Evolutionary conservation across 1,284 basidiomycete species (phyloP).

Genomic region (Tilletia horrida): DNA sequence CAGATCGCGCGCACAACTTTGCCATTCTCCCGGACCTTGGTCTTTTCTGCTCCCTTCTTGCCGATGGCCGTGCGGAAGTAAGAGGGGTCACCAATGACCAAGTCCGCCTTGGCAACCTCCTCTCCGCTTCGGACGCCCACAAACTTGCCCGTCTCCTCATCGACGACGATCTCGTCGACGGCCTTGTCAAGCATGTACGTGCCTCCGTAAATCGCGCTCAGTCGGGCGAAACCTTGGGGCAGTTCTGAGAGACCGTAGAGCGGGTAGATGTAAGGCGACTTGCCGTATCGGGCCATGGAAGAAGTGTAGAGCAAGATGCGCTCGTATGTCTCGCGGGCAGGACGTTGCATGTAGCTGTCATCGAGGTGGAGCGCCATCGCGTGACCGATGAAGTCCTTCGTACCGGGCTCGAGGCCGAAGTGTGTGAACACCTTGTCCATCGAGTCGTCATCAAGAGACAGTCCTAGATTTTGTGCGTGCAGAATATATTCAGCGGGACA

Average conservation of each 20-base stretch:
- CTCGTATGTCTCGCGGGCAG: slow-evolving; percentile 84
- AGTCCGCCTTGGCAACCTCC: slow-evolving; percentile 95
- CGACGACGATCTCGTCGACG: slow-evolving; percentile 82
- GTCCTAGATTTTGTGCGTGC: slow-evolving; percentile 25
- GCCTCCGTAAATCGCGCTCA: slow-evolving; percentile 94
- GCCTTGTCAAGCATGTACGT: slow-evolving; percentile 99
- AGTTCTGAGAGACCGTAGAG: slow-evolving; percentile 98
- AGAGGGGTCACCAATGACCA: slow-evolving; percentile 95
- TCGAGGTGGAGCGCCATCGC: slow-evolving; percentile 98
- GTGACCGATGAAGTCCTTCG: slow-evolving; percentile 98
- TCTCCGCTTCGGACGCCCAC: slow-evolving; percentile 82
- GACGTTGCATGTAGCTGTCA: slow-evolving; percentile 83
- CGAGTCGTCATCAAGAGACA: slow-evolving; percentile 47
- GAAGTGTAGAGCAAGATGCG: slow-evolving; percentile 96
- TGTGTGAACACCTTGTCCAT: slow-evolving; percentile 73
- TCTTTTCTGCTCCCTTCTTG: slow-evolving; percentile 60
- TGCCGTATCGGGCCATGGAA: slow-evolving; percentile 98
- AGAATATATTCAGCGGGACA: neutral
- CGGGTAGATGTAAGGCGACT: slow-evolving; percentile 99
- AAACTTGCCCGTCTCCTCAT: slow-evolving; percentile 78
- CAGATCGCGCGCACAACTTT: slow-evolving; percentile 97
- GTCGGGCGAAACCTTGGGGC: slow-evolving; percentile 94
- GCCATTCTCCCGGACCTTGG: slow-evolving; percentile 86
- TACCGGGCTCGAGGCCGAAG: slow-evolving; percentile 93
- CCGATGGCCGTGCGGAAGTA: slow-evolving; percentile 78